Base-by-base conservation (phyloP, 1,139 yeast species). In the Candida glucosophila region DNA sequence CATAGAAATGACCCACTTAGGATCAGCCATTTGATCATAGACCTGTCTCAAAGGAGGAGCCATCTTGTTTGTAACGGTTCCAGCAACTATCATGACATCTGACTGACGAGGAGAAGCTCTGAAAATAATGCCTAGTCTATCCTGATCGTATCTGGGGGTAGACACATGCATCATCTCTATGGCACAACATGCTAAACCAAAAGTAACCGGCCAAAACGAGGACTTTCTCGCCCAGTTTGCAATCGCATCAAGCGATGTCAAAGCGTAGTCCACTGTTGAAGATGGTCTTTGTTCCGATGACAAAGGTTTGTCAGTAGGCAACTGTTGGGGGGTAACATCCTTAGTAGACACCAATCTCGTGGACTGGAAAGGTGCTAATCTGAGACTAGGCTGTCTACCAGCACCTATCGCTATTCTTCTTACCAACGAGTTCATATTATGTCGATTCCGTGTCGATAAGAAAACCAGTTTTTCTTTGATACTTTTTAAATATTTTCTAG, bases 91-190 rank as follows among this genome's bases (percentile, higher is more conserved):
- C 83, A 83, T 81, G 43, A 83, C 79, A 71, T 83, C 95, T 5
- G 92, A 76, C 56, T 83, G 95, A 61, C 95, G 82, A 31, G 95
- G 95, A 23, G 93, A 79, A 19, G 93, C 94, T 66, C 95, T 77
- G 73, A 83, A 83, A 71, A 83, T 83, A 51, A 83, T 82, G 45
- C 95, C 95, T 52, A 83, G 67, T 53, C 95, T 75, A 64, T 83
- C 95, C 61, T 83, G 94, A 61, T 83, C 95, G 58, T 83, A 83
- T 53, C 95, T 69, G 36, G 95, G 93, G 32, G 93, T 77, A 15
- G 94, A 83, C 23, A 79, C 83, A 57, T 83, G 95, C 95, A 83
- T 83, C 95, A 83, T 83, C 58, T 83, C 95, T 24, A 83, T 93
- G 35, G 94, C 93, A 63, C 94, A 82, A 59, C 94, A 82, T 6